A percentile compares a stretch with the other conserved stretches of the same genome.
Conservation (phyloP, 169 alveolate species). For the Babesia microti region DNA sequence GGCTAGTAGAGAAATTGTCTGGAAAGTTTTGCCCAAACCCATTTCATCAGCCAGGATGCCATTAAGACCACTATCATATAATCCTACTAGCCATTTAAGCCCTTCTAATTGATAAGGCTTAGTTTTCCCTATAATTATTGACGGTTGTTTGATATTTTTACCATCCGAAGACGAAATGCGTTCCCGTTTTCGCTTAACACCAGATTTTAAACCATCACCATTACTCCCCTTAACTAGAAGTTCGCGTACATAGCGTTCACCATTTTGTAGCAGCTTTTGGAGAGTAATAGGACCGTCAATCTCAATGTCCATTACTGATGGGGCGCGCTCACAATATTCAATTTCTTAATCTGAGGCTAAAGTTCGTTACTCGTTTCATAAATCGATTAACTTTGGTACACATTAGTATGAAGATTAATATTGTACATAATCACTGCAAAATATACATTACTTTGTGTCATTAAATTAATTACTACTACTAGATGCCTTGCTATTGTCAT, state of each 20-base stretch:
- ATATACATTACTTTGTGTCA: no score
- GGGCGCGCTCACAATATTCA: slow-evolving; percentile 1
- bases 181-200: neutral
- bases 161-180: slow-evolving; percentile 13
- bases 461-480: no score
- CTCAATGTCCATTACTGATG: neutral
- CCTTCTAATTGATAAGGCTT: slow-evolving; percentile 94
- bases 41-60: slow-evolving; percentile 97
- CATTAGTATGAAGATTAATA: no score
- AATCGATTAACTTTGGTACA: no score
- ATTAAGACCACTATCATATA: slow-evolving; percentile 85
- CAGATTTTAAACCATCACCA: neutral
- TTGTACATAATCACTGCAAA: no score
- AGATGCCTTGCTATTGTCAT: no score
- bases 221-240: slow-evolving; percentile 25
- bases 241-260: slow-evolving; percentile 18
- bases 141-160: slow-evolving; percentile 35
- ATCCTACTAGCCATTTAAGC: slow-evolving; percentile 88
- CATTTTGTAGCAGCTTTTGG: slow-evolving; percentile 23
- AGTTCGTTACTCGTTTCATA: no score
- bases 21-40: slow-evolving; percentile 97
- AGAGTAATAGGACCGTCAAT: no score
- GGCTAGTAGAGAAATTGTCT: slow-evolving; percentile 86
- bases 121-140: slow-evolving; percentile 68
- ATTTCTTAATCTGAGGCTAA: no score